Conservation (phyloP, 2,329 filamentous ascomycete species). For the Pyrenophora graminea region DNA sequence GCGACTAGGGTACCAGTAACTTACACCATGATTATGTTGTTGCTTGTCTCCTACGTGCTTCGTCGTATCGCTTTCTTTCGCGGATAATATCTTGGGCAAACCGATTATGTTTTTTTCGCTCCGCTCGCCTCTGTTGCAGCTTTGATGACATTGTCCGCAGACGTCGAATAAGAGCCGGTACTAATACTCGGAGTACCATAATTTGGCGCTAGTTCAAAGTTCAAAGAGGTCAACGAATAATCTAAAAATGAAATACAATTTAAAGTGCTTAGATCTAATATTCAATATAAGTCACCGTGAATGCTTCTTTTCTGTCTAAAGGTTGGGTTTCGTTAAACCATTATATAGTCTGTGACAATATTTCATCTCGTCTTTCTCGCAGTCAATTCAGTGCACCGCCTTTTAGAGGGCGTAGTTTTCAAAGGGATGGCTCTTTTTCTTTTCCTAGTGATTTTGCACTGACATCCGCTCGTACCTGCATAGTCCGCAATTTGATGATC, state of each 20-base stretch:
- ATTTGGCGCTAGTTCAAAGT: no score
- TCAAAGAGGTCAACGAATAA: no score
- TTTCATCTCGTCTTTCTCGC: no score
- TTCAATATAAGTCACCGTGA: no score
- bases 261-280: no score
- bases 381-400: neutral
- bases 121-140: neutral
- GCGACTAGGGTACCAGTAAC: no score
- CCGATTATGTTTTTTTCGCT: neutral
- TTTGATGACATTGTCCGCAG: constrained; percentile 2
- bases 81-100: neutral
- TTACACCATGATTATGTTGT: no score
- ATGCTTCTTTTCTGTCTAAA: neutral
- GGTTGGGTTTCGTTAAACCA: neutral
- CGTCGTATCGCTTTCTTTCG: constrained; percentile 6
- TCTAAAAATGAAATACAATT: no score
- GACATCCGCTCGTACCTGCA: constrained; percentile 3
- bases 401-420: constrained; percentile 9
- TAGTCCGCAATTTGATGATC: constrained; percentile 9
- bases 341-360: constrained; percentile 3
- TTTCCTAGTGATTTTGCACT: constrained; percentile 9
- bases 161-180: constrained; percentile 5
- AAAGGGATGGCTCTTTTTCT: constrained; percentile 7
- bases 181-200: neutral
- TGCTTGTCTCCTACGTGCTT: no score